Conservation (phyloP, 2,329 filamentous ascomycete species). For the Knufia fluminis region DNA sequence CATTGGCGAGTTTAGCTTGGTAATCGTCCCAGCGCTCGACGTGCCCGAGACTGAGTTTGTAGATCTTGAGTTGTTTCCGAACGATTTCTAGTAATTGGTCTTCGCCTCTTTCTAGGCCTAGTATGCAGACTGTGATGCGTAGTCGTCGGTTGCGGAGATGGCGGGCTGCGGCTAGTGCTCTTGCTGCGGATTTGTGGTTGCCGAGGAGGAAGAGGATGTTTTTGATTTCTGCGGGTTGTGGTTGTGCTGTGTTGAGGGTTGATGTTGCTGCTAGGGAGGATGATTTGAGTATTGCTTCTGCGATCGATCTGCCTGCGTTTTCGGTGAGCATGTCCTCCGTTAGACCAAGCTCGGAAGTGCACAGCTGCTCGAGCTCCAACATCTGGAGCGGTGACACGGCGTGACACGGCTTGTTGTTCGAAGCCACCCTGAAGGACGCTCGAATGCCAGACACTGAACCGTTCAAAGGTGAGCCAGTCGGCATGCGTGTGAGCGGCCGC, state of each 20-base stretch:
- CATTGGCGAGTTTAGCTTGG: slow-evolving; percentile 41
- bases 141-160: slow-evolving; percentile 78
- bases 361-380: slow-evolving; percentile 85
- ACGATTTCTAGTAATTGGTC: slow-evolving; percentile 71
- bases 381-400: slow-evolving; percentile 66
- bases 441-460: slow-evolving; percentile 24
- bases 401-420: slow-evolving; percentile 47
- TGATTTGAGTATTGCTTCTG: slow-evolving; percentile 67
- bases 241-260: slow-evolving; percentile 29
- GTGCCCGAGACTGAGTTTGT: slow-evolving; percentile 71
- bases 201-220: slow-evolving; percentile 71
- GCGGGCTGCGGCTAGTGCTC: slow-evolving; percentile 74
- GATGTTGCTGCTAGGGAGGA: slow-evolving; percentile 38
- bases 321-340: slow-evolving; percentile 87
- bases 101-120: slow-evolving; percentile 69
- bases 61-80: slow-evolving; percentile 71
- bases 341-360: slow-evolving; percentile 75
- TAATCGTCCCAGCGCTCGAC: slow-evolving; percentile 55
- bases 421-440: slow-evolving; percentile 42
- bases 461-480: slow-evolving; percentile 35
- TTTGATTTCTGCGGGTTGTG: slow-evolving; percentile 11
- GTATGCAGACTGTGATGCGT: slow-evolving; percentile 71
- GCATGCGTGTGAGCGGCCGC: slow-evolving; percentile 17
- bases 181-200: slow-evolving; percentile 83
- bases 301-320: slow-evolving; percentile 80